Evolutionary conservation across 2,329 filamentous ascomycete species (phyloP).

Genomic region (Dothideomycetes sp.): DNA sequence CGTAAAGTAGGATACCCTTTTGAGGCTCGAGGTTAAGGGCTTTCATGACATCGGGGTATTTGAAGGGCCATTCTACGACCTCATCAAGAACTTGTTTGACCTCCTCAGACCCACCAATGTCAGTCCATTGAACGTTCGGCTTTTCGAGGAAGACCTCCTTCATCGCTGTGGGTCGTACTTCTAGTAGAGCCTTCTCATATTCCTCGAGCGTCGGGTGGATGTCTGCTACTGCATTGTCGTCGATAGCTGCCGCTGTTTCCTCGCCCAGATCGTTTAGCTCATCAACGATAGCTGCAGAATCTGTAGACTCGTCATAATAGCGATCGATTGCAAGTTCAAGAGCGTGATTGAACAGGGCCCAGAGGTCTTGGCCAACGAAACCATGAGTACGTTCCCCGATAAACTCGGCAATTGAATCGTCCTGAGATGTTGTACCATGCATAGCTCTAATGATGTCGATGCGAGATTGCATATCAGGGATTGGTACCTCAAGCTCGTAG

Average conservation of each 20-base stretch:
- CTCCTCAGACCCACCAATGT: slow-evolving; percentile 74
- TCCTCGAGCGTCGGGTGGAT: slow-evolving; percentile 32
- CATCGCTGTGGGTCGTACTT: slow-evolving; percentile 74
- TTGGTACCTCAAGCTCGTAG: slow-evolving; percentile 59
- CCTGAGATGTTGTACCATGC: slow-evolving; percentile 35
- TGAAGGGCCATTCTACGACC: slow-evolving; percentile 48
- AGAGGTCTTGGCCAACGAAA: slow-evolving; percentile 70
- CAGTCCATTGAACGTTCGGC: slow-evolving; percentile 72
- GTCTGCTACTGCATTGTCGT: slow-evolving; percentile 2
- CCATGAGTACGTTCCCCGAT: slow-evolving; percentile 73
- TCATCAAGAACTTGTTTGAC: slow-evolving; percentile 54
- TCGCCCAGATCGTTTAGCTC: not conserved
- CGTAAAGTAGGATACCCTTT: slow-evolving; percentile 81
- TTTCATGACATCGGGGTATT: slow-evolving; percentile 41
- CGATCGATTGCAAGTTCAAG: slow-evolving; percentile 25
- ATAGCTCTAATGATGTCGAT: slow-evolving; percentile 62
- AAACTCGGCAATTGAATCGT: slow-evolving; percentile 38
- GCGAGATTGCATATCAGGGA: slow-evolving; percentile 62
- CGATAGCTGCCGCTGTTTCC: not conserved
- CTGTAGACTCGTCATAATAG: slow-evolving; percentile 13
- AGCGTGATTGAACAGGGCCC: slow-evolving; percentile 50
- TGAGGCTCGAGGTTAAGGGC: slow-evolving; percentile 47
- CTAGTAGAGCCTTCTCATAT: slow-evolving; percentile 53
- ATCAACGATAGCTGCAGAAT: not conserved
- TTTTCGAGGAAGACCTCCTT: slow-evolving; percentile 81